Base-by-base conservation (phyloP, 2,329 filamentous ascomycete species). In the Fusarium gaditjirri region DNA sequence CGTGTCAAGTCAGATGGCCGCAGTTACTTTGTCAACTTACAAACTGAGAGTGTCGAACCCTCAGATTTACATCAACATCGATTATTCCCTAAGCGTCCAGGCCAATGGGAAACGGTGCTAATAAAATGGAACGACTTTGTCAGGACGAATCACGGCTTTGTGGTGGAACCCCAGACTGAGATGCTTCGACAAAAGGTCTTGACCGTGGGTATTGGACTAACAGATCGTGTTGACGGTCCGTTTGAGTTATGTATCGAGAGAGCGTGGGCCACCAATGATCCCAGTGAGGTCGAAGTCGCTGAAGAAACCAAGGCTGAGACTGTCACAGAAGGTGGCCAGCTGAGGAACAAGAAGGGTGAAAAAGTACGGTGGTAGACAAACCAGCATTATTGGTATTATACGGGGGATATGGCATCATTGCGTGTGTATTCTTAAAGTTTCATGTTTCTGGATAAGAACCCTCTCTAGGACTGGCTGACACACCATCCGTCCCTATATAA, bases 61-160 rank as follows among this genome's bases (percentile, higher is more conserved):
- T 95, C 94, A n/a, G 96, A 99, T 80, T 86, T 99, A 71, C 96
- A 98, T 81, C 96, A 99, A 81, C 96, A 99, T 81, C 87, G 96
- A 54, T 83, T 99, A 8, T 97, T 94, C 75, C 88, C 92, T 13
- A 92, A 91, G 77, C 89, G 89, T 13, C 91, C 93, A 0, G 94
- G 94, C 2, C 88, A 95, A 77, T 99, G 96, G 96, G 95, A 99
- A 86, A 98, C 96, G 4, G 89, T 98, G n/a, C 82, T 97, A 50
- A 92, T 99, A 71, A 93, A 92, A 70, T 96, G 95, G 88, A 92
- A 91, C 75, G 94, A 97, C 73, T 98, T 99, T 82, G 95, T 99
- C 65, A 88, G 96, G 71, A 99, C 96, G 19, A 98, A 98, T 79
- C 90, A 97, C 78, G 96, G 96, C 11, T 90, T 93, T 76, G 94